These are phyloP conservation scores for Ustilago sp. DNA, from an alignment of 1,284 basidiomycete genomes.

Conservation along the genomic window DNA sequence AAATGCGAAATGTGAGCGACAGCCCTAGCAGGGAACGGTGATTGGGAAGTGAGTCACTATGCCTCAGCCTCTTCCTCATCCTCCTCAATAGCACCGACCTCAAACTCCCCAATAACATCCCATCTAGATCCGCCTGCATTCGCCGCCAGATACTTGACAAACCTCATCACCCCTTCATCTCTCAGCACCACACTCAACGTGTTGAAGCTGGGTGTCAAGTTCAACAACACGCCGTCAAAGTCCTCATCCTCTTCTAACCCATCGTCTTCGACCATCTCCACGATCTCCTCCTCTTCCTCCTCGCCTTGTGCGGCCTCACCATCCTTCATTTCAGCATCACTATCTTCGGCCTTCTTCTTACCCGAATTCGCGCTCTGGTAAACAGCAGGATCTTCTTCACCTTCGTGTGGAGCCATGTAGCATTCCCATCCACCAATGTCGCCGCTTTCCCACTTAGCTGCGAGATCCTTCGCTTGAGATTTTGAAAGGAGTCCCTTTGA, in stretches of 20 bases:
- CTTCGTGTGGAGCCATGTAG: slow-evolving; percentile 93
- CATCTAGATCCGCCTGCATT: slow-evolving; percentile 65
- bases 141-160: slow-evolving; percentile 67
- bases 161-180: slow-evolving; percentile 87
- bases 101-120: slow-evolving; percentile 67
- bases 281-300: slow-evolving; percentile 69
- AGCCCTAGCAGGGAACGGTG: background rate
- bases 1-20: background rate
- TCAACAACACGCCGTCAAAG: slow-evolving; percentile 86
- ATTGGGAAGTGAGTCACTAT: background rate
- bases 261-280: slow-evolving; percentile 66
- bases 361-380: slow-evolving; percentile 76
- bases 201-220: slow-evolving; percentile 91
- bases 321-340: slow-evolving; percentile 49
- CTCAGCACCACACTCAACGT: slow-evolving; percentile 87
- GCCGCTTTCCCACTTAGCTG: slow-evolving; percentile 77
- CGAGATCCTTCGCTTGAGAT: slow-evolving; percentile 58
- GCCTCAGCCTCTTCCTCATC: slow-evolving; percentile 29
- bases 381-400: slow-evolving; percentile 82
- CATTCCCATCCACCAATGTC: slow-evolving; percentile 97
- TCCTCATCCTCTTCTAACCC: slow-evolving; percentile 72
- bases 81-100: slow-evolving; percentile 62
- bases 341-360: slow-evolving; percentile 55
- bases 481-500: slow-evolving; percentile 38
- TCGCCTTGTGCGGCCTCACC: slow-evolving; percentile 70